Conservation (phyloP, 495 filamentous ascomycete species). For the Hypoxylon rickii region DNA sequence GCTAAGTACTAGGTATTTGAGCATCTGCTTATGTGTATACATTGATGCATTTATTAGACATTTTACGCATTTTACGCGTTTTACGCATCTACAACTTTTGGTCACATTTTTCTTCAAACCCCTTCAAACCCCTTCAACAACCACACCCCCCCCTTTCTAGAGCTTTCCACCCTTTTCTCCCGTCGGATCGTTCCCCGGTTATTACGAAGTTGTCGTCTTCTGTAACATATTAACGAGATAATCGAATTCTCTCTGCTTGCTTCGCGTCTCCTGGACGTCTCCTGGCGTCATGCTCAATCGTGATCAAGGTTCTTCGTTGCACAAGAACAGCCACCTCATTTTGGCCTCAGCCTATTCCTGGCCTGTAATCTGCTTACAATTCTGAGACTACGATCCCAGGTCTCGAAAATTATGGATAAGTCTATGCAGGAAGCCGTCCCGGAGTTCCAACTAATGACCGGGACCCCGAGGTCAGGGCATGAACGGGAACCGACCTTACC, state of each 20-base stretch:
- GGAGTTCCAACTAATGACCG: slow-evolving; percentile 24
- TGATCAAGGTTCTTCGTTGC: slow-evolving; percentile 25
- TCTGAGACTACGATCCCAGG: slow-evolving; percentile 29
- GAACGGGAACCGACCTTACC: slow-evolving; percentile 30
- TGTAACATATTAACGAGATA: slow-evolving; percentile 30
- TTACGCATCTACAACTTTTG: too few relatives aligned
- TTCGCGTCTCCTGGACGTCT: slow-evolving; percentile 9
- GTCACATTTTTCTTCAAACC: too few relatives aligned
- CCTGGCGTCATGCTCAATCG: slow-evolving; percentile 8
- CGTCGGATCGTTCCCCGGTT: slow-evolving; percentile 22
- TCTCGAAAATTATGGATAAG: slow-evolving; percentile 36
- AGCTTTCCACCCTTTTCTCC: too few relatives aligned
- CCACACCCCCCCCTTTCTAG: slow-evolving; percentile 1
- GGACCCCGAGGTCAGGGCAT: slow-evolving; percentile 25
- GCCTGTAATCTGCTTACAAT: slow-evolving; percentile 11
- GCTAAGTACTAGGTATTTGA: too few relatives aligned
- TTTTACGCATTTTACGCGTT: too few relatives aligned
- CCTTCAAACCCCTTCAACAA: background rate
- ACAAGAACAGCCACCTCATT: slow-evolving; percentile 32
- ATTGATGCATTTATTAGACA: background rate
- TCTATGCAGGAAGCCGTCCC: slow-evolving; percentile 34
- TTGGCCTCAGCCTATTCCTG: slow-evolving; percentile 29
- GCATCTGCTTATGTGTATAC: too few relatives aligned
- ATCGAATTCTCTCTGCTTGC: background rate
- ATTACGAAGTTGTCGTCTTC: slow-evolving; percentile 13